Evolutionary conservation across 225 moss, liverwort and hornwort genomes (phyloP), one percentile per base, ranked within the genome.

Genomic region (Marchantia paleacea): DNA sequence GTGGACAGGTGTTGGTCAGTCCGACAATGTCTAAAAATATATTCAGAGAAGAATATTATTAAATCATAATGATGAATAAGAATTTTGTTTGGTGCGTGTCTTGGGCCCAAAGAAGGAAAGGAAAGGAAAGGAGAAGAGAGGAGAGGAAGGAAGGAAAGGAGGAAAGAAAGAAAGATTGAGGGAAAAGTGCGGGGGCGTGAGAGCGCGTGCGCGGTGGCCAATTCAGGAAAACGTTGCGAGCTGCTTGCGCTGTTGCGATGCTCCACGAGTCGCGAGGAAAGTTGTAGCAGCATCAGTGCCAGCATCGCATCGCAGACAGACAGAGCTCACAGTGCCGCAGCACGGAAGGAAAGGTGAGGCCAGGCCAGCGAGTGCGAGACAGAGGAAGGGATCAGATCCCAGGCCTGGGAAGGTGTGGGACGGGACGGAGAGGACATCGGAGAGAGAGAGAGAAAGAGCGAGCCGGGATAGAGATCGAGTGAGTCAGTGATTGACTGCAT

Each of bases 1-100:
- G 72, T 25, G 14, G 48, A 70, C 69, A 70, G 69, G 69, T 70
- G 69, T 31, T 70, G 47, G 28, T 70, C 69, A 53, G 54, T 53
- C 74, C 54, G 54, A 54, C 74, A 28, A 55, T 74, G 52, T 74
- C 72, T 72, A 50, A 19, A 51, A 49, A 22, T 72, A 50, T 29
- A 20, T 50, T 7, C 10, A 12, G 19, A 39, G 51, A 15, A 26
- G 52, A 24, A 72, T 73, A 8, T 19, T 57, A 53, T 73, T 49
- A 53, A 5, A 51, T 51, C 20, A 51, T n/a, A n/a, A 49, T 49
- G 19, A 18, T n/a, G 10, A 55, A 25, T 55, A 30, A 54, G 24
- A 28, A 54, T 48, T 47, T 74, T 29, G 54, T 74, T 55, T 55
- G 16, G n/a, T n/a, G 74, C 69, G 14, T 74, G 74, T 26, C 74